Conservation (phyloP, 768 basidiomycete species). For the Piloderma croceum region DNA sequence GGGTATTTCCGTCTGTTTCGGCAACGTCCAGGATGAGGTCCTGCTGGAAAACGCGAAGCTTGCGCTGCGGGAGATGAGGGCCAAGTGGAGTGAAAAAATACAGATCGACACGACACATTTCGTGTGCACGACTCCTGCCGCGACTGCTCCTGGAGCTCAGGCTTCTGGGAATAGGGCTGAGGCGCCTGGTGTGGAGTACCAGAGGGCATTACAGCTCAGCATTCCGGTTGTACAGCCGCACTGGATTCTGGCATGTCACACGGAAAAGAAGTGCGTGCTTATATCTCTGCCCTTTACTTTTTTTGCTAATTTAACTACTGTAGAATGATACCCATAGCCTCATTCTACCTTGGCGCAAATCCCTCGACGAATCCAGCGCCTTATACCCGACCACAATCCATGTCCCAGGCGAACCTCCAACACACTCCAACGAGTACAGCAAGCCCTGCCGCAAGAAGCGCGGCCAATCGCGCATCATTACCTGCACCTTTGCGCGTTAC, state of each 20-base stretch:
- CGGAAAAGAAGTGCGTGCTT: slow-evolving; percentile 68
- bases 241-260: slow-evolving; percentile 88
- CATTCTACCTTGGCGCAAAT: slow-evolving; percentile 75
- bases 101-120: slow-evolving; percentile 99
- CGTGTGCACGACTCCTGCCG: slow-evolving; percentile 86
- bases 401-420: slow-evolving; percentile 62
- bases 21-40: slow-evolving; percentile 72
- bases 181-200: slow-evolving; percentile 83
- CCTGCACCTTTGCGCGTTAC: slow-evolving; percentile 47
- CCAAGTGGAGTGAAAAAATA: slow-evolving; percentile 87
- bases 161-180: slow-evolving; percentile 46
- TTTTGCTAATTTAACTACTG: slow-evolving; percentile 1
- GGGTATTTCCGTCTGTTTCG: slow-evolving; percentile 93
- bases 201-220: slow-evolving; percentile 88
- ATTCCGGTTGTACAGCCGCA: slow-evolving; percentile 94
- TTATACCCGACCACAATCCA: slow-evolving; percentile 60
- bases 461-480: slow-evolving; percentile 61
- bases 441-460: slow-evolving; percentile 27
- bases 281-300: background rate
- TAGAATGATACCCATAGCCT: slow-evolving; percentile 84
- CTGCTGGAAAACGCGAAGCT: slow-evolving; percentile 77
- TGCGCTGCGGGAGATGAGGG: slow-evolving; percentile 80
- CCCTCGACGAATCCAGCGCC: slow-evolving; percentile 34
- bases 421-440: slow-evolving; percentile 32
- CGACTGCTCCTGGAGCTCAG: slow-evolving; percentile 53